phyloP scores from a whole-genome alignment of 495 filamentous ascomycete species.

The Baudoinia panamericana region DNA sequence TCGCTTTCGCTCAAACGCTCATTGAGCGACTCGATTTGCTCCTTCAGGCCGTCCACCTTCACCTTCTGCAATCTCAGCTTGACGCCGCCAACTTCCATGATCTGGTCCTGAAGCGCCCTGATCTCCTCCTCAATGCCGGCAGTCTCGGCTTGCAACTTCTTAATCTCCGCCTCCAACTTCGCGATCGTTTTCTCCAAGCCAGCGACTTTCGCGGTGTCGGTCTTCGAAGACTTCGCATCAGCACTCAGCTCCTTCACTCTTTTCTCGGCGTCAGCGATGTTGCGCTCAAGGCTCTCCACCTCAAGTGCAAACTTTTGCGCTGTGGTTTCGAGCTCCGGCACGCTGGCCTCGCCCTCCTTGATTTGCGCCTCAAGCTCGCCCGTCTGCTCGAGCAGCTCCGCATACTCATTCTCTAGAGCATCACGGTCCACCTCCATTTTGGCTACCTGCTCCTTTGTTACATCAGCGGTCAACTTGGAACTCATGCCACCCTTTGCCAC shows the following conservation, averaged over 20 bases:
- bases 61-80: constrained; percentile 79
- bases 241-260: constrained; percentile 68
- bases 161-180: constrained; percentile 61
- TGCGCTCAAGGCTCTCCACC: constrained; percentile 71
- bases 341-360: constrained; percentile 60
- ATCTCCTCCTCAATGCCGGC: constrained; percentile 82
- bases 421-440: constrained; percentile 83
- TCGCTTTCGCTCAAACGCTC: constrained; percentile 77
- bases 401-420: constrained; percentile 63
- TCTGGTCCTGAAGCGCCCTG: constrained; percentile 79
- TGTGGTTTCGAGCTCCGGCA: constrained; percentile 74
- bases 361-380: constrained; percentile 60
- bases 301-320: constrained; percentile 89
- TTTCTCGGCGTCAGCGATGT: constrained; percentile 69
- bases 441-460: constrained; percentile 70
- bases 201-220: constrained; percentile 55
- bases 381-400: constrained; percentile 66
- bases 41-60: constrained; percentile 82
- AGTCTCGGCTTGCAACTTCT: constrained; percentile 67
- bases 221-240: constrained; percentile 64
- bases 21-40: constrained; percentile 66
- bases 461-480: constrained; percentile 76
- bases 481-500: constrained; percentile 89
- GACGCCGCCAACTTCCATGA: constrained; percentile 95
- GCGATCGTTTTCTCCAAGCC: constrained; percentile 64